These are phyloP conservation scores for Stachybotrys chlorohalonatus DNA, from an alignment of 2,329 filamentous ascomycete genomes.

Conservation along the genomic window DNA sequence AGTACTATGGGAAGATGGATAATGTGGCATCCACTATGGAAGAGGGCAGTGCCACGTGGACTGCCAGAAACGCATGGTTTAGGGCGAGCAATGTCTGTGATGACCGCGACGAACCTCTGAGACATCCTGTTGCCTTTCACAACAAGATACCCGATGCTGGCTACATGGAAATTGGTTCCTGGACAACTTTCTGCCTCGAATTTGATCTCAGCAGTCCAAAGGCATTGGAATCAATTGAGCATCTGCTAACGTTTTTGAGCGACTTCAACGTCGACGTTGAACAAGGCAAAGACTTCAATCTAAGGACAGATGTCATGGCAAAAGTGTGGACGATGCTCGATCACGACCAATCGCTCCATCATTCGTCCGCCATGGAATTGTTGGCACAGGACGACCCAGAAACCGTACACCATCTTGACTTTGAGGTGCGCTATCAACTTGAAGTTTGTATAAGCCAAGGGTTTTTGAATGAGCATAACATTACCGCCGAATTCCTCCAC, in stretches of 20 bases:
- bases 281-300: conserved; percentile 28
- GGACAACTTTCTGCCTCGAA: conserved; percentile 45
- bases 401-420: conserved; percentile 40
- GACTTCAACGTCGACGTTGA: conserved; percentile 64
- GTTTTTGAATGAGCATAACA: conserved; percentile 65
- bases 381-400: conserved; percentile 10
- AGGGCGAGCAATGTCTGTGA: conserved; percentile 37
- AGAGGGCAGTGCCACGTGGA: conserved; percentile 25
- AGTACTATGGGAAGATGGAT: conserved; percentile 32
- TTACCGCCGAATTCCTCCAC: conserved; percentile 58
- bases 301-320: conserved; percentile 14
- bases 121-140: conserved; percentile 29
- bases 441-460: conserved; percentile 86
- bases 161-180: conserved; percentile 45
- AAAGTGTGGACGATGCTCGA: conserved; percentile 23
- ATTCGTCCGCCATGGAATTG: conserved; percentile 16
- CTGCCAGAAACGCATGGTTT: conserved; percentile 34
- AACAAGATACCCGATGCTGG: conserved; percentile 20
- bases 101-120: conserved; percentile 18
- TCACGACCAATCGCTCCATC: conserved; percentile 6
- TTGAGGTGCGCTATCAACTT: conserved; percentile 76
- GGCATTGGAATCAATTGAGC: conserved; percentile 22
- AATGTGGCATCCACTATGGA: conserved; percentile 23
- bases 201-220: conserved; percentile 19
- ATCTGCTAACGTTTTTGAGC: conserved; percentile 44